Conservation (phyloP, 2,329 filamentous ascomycete genomes). For the Hypocrella siamensis region DNA sequence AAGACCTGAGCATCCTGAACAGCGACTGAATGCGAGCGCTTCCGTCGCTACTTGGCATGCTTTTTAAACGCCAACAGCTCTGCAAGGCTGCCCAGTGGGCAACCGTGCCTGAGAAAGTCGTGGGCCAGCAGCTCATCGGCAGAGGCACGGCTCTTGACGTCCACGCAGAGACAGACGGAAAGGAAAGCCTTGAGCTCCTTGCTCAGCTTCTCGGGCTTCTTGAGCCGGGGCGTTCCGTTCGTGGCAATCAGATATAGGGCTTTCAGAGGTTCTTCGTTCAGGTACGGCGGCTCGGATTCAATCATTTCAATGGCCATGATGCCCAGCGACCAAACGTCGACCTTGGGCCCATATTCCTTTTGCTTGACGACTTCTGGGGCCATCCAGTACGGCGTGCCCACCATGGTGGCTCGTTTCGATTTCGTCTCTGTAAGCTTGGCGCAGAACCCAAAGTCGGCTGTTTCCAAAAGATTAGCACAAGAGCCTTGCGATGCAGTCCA, state of each 20-base stretch:
- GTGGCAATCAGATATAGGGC: conserved; percentile 95
- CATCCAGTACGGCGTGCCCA: conserved; percentile 99
- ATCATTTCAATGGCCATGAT: conserved; percentile 99
- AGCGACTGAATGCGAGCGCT: too few species aligned
- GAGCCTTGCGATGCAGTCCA: not conserved
- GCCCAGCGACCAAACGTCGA: conserved; percentile 96
- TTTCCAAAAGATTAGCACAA: conserved; percentile 16
- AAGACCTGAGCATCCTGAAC: too few species aligned
- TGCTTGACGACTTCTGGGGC: conserved; percentile 98
- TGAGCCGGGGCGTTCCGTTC: conserved; percentile 88
- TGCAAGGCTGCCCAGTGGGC: conserved; percentile 64
- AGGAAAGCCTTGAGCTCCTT: conserved; percentile 97
- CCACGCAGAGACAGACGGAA: conserved; percentile 89
- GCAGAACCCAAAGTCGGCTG: conserved; percentile 98
- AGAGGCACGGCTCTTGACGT: conserved; percentile 86
- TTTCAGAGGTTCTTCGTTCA: conserved; percentile 96
- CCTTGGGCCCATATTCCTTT: conserved; percentile 96
- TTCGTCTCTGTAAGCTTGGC: conserved; percentile 95
- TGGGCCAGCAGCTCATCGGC: conserved; percentile 79
- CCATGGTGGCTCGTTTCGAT: conserved; percentile 96
- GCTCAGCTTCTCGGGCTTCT: conserved; percentile 95
- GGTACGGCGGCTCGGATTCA: conserved; percentile 91
- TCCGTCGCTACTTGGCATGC: conserved; percentile 40
- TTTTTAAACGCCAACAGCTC: conserved; percentile 83
- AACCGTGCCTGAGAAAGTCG: conserved; percentile 89